phyloP scores from a whole-genome alignment of 805 yeast species.

The Wickerhamiella domercqiae region DNA sequence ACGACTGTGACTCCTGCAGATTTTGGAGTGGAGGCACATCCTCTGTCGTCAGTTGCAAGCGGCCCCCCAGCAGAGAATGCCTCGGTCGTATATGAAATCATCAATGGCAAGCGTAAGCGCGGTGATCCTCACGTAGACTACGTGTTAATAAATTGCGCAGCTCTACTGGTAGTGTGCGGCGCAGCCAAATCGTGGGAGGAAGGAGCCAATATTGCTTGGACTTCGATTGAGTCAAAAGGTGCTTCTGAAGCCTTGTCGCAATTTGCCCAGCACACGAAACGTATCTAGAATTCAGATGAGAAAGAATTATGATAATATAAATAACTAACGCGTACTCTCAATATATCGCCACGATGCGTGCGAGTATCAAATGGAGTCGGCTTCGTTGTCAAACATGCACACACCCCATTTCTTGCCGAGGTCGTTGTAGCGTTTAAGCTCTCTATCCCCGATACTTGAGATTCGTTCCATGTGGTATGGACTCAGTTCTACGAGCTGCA shows the following conservation, averaged over 20 bases:
- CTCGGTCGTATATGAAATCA: slow-evolving; percentile 32
- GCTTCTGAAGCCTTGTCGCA: slow-evolving; percentile 44
- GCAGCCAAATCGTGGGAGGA: slow-evolving; percentile 46
- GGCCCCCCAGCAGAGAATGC: slow-evolving; percentile 88
- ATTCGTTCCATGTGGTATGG: slow-evolving; percentile 28
- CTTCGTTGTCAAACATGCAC: slow-evolving; percentile 11
- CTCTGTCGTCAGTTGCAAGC: slow-evolving; percentile 51
- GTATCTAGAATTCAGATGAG: background rate
- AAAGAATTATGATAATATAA: background rate
- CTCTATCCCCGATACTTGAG: slow-evolving; percentile 9
- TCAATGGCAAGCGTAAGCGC: slow-evolving; percentile 29
- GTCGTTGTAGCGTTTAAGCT: slow-evolving; percentile 9
- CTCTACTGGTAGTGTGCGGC: slow-evolving; percentile 69
- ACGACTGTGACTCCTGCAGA: slow-evolving; percentile 40
- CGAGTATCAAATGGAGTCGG: slow-evolving; percentile 12
- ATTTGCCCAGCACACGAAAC: slow-evolving; percentile 3
- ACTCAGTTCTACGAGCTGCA: slow-evolving; percentile 27
- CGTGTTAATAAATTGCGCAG: slow-evolving; percentile 79
- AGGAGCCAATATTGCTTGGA: slow-evolving; percentile 63
- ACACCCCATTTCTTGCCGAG: slow-evolving; percentile 10
- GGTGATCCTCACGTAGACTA: slow-evolving; percentile 63
- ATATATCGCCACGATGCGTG: no score
- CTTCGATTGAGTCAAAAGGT: slow-evolving; percentile 48
- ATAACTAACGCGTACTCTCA: no score
- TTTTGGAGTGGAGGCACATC: slow-evolving; percentile 67